Conservation (phyloP, 176 grass and related monocot genomes). For the Chrysopogon serrulatus region DNA sequence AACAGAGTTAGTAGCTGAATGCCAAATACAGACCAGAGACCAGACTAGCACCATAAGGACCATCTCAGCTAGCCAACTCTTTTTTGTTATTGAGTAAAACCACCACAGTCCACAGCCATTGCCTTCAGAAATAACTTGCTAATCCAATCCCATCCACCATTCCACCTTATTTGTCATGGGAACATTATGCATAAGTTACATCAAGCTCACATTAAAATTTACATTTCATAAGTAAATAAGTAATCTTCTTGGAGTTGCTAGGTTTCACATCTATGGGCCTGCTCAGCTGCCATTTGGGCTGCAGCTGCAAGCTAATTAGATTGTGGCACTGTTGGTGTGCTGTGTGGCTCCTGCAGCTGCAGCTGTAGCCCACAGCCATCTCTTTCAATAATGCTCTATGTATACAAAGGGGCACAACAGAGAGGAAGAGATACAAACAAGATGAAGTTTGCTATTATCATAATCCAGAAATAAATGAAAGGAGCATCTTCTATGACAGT, state of each 20-base stretch:
- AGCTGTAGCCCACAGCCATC: too few relatives aligned
- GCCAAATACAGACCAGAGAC: constrained; percentile 39
- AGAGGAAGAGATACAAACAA: too few relatives aligned
- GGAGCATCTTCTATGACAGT: background rate
- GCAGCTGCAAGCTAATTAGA: too few relatives aligned
- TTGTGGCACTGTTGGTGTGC: too few relatives aligned
- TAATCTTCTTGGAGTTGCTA: background rate
- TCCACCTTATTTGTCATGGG: background rate
- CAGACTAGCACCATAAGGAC: background rate
- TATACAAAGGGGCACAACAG: background rate
- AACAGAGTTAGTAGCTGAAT: constrained; percentile 7
- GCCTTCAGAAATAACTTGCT: background rate
- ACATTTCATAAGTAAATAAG: background rate
- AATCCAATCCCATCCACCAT: background rate
- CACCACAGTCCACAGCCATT: background rate
- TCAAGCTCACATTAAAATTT: background rate
- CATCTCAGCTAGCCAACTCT: constrained; percentile 10
- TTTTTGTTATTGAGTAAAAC: background rate
- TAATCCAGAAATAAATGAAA: background rate
- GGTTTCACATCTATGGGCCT: background rate
- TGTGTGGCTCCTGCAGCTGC: too few relatives aligned
- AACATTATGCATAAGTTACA: background rate
- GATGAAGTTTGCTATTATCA: background rate
- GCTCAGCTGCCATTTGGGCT: too few relatives aligned
- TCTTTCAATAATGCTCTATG: too few relatives aligned